Evolutionary conservation across 805 yeast genomes (phyloP), one percentile per base, ranked within the genome.

Genomic region (Kregervanrija fluxuum): DNA sequence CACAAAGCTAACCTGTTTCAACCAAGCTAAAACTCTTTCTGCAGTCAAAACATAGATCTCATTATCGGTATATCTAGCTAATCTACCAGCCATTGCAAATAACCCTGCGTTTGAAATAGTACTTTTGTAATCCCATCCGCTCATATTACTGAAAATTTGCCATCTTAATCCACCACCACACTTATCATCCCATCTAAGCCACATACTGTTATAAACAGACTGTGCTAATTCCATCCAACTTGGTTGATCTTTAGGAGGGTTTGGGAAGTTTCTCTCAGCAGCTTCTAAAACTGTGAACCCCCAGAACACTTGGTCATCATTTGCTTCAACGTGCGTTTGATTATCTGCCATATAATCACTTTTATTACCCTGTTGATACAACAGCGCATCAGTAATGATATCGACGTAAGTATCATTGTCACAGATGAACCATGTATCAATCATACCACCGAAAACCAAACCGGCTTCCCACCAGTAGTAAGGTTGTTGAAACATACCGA

Each of bases 401-500:
- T 69, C 68, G 40, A 74, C 79, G 54, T 73, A 83, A 1, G 87
- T 75, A 49, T 72, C 74, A 62, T 89, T 81, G 39, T 79, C 71
- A 61, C 90, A 82, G 53, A 79, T 74, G 53, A 64, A 77, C 68
- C 83, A 74, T 59, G 80, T 84, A 61, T 88, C 95, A 33, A 90
- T 59, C 66, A 85, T 62, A 16, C 73, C 66, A 8, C 80, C 80
- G 67, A 73, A 72, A 1, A 84, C 89, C 40, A 85, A 89, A 51
- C 95, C 95, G 33, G 91, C 88, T 64, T 85, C 87, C 95, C 95
- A 85, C 95, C 95, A 85, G 65, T 85, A 85, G 69, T 85, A 85
- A 2, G 93, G 93, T 54, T 63, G 54, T 9, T 75, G 67, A 61
- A 85, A 82, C 82, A 77, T 72, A 28, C 95, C 95, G 14, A 82